Base-by-base conservation (phyloP, 306 rosid genomes). In the Medicago ruthenica region DNA sequence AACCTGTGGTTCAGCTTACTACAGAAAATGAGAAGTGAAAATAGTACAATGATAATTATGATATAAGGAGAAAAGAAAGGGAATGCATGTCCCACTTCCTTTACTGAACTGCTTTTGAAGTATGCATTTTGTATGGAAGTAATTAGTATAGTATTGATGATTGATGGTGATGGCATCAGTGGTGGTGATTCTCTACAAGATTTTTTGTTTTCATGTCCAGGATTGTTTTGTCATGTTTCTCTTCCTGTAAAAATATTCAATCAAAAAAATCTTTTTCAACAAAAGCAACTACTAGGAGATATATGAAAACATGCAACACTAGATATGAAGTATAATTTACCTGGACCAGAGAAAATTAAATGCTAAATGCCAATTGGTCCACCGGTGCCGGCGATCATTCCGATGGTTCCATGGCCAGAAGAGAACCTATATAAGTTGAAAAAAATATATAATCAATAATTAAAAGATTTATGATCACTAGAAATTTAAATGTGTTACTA, bases 351-450 rank as follows among this genome's bases (percentile, higher is more conserved):
- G 87, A 77, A 70, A 66, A 80, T 91, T 92, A 85, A 74, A 88
- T 92, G 80, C 96, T 92, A 92, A 76, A 90, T 90, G 81, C 97
- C 97, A 45, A 92, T 96, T 0, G 99, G 88, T 10, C 96, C 92
- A 1, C 94, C 91, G 0, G 97, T 87, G 68, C 97, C 93, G 0
- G 93, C 93, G 12, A 88, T 83, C 96, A 94, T 87, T 58, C 96
- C 97, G 27, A 91, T 87, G 60, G 98, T 87, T 44, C 97, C 88
- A 76, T 92, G 96, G 66, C 92, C 76, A 11, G 97, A 87, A 54
- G 97, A 81, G 84, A 92, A 90, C 93, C 99, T 95, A 76, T 27
- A n/a, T 1, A 21, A 9, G 63, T 48, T 1, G 31, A 50, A 80
- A 34, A 34, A 8, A 21, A 36, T 27, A 71, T 5, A 37, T 74